Evolutionary conservation across 306 rosid species (phyloP).

Genomic region (Cyamopsis tetragonoloba): DNA sequence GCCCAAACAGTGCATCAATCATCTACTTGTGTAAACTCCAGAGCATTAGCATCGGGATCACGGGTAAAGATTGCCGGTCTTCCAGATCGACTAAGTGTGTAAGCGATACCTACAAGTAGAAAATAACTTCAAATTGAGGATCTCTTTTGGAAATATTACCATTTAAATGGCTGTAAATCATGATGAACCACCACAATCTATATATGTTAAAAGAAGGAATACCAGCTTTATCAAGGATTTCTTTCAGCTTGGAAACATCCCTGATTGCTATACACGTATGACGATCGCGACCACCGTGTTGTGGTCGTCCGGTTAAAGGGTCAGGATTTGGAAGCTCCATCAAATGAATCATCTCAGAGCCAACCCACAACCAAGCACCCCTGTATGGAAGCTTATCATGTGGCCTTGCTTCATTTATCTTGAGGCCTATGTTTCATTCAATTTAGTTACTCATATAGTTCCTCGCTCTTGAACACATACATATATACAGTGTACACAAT

Average conservation of each 20-base stretch:
- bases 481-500: neutral
- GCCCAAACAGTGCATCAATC: conserved; percentile 35
- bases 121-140: neutral
- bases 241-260: conserved; percentile 79
- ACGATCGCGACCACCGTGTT: conserved; percentile 91
- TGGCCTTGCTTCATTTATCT: conserved; percentile 95
- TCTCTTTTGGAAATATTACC: neutral
- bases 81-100: conserved; percentile 91
- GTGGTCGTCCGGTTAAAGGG: conserved; percentile 81
- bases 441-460: conserved; percentile 4
- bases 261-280: conserved; percentile 78
- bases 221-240: conserved; percentile 79
- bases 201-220: conserved; percentile 11
- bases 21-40: conserved; percentile 86
- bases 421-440: conserved; percentile 51
- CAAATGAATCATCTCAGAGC: conserved; percentile 92
- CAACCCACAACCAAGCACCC: conserved; percentile 99
- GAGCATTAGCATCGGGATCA: conserved; percentile 90
- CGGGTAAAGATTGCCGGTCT: conserved; percentile 94
- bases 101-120: conserved; percentile 56
- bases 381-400: conserved; percentile 89
- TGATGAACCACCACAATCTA: neutral
- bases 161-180: neutral
- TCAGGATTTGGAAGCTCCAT: conserved; percentile 99
- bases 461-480: too few relatives aligned